phyloP scores from a whole-genome alignment of 768 basidiomycete species.

The Boletus sp. region DNA sequence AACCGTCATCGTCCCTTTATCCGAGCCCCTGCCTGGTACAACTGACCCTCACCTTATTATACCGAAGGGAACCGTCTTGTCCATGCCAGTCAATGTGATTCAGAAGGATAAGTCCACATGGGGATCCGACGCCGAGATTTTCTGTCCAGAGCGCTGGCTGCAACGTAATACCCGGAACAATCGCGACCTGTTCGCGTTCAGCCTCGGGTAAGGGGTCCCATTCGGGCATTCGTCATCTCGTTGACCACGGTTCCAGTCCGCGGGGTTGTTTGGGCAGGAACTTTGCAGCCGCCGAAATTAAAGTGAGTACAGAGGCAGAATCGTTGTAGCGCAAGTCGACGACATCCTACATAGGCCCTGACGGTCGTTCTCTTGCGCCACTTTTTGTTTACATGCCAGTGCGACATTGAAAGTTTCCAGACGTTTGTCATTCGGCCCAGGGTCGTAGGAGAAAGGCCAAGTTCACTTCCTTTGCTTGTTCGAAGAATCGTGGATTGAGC shows the following conservation, averaged over 20 bases:
- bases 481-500: slow-evolving; percentile 27
- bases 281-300: slow-evolving; percentile 60
- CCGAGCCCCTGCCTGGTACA: slow-evolving; percentile 47
- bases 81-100: slow-evolving; percentile 56
- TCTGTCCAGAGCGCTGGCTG: slow-evolving; percentile 65
- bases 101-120: slow-evolving; percentile 53
- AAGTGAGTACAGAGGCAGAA: slow-evolving; percentile 35
- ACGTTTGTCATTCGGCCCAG: slow-evolving; percentile 66
- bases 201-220: slow-evolving; percentile 46
- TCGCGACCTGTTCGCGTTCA: slow-evolving; percentile 55
- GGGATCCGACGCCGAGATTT: slow-evolving; percentile 58
- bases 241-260: slow-evolving; percentile 40
- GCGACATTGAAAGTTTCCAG: slow-evolving; percentile 60
- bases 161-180: slow-evolving; percentile 37
- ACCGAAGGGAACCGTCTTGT: slow-evolving; percentile 55
- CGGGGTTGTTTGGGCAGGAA: slow-evolving; percentile 59
- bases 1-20: slow-evolving; percentile 54
- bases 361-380: slow-evolving; percentile 50
- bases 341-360: slow-evolving; percentile 32
- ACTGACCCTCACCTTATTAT: slow-evolving; percentile 44
- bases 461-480: slow-evolving; percentile 56
- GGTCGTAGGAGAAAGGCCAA: slow-evolving; percentile 48
- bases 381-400: slow-evolving; percentile 51
- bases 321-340: slow-evolving; percentile 21
- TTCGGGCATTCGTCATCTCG: neutral